Percentiles rank a stretch among this genome's conserved stretches.
Evolutionary conservation across 441 rosid species (phyloP).

Genomic region (Jatropha podagrica): DNA sequence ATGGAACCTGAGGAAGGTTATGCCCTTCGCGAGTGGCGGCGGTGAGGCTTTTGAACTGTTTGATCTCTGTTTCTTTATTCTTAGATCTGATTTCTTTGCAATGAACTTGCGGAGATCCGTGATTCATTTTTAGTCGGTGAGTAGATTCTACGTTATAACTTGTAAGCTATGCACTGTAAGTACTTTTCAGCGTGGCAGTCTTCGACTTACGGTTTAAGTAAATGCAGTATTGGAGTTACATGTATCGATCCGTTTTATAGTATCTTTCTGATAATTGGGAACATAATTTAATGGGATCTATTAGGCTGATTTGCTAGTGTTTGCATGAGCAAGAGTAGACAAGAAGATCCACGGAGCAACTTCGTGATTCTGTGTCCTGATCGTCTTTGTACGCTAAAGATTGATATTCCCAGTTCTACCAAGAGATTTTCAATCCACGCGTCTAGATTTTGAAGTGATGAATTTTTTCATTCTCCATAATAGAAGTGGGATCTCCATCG

Average conservation of each 20-base stretch:
- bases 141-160: not conserved
- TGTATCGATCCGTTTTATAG: constrained; percentile 3
- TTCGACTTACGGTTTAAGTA: not conserved
- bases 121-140: not conserved
- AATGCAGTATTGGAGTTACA: constrained; percentile 2
- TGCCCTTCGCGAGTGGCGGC: constrained; percentile 74
- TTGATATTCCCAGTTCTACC: constrained; percentile 2
- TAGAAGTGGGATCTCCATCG: not conserved
- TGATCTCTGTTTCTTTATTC: constrained; percentile 13
- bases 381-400: not conserved
- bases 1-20: constrained; percentile 61
- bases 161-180: not conserved
- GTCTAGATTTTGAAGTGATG: not conserved
- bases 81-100: constrained; percentile 29
- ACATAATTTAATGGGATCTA: constrained; percentile 5
- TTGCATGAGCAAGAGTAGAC: not conserved
- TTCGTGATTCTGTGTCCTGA: not conserved
- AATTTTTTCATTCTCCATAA: not conserved
- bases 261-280: not conserved
- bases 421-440: not conserved
- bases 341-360: not conserved
- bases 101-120: constrained; percentile 6
- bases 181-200: not conserved
- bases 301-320: constrained; percentile 9
- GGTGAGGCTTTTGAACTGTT: constrained; percentile 42